phyloP scores from a whole-genome alignment of 495 filamentous ascomycete genomes.

The Hypoxylon fuscum region DNA sequence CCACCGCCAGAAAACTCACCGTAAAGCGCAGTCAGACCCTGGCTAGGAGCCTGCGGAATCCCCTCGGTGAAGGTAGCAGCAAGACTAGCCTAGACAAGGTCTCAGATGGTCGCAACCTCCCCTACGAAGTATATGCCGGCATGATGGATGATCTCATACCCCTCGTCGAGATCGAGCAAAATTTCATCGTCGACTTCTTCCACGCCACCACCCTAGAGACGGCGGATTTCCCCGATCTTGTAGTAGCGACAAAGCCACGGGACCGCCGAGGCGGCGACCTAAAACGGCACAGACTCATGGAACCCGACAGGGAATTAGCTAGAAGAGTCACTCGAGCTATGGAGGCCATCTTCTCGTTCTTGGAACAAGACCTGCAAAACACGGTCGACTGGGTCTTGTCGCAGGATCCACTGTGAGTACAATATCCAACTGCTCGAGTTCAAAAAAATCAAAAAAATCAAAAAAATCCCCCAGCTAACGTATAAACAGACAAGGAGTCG shows the following conservation, averaged over 20 bases:
- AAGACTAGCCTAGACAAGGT: conserved; percentile 68
- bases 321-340: conserved; percentile 81
- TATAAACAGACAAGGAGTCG: conserved; percentile 78
- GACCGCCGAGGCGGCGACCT: conserved; percentile 73
- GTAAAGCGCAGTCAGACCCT: conserved; percentile 85
- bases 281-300: conserved; percentile 74
- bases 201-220: conserved; percentile 81
- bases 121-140: conserved; percentile 85
- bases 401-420: conserved; percentile 80
- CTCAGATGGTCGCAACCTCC: conserved; percentile 71
- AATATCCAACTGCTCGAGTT: neutral
- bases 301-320: conserved; percentile 84
- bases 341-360: conserved; percentile 85
- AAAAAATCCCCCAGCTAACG: too few relatives aligned
- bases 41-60: conserved; percentile 78
- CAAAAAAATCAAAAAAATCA: too few relatives aligned
- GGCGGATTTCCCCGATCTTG: conserved; percentile 82
- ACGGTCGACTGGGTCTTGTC: conserved; percentile 85
- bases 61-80: conserved; percentile 69
- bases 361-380: conserved; percentile 79
- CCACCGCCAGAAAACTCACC: conserved; percentile 87
- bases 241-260: conserved; percentile 71
- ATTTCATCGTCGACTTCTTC: conserved; percentile 94
- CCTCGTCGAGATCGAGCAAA: conserved; percentile 88
- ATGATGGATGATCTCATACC: conserved; percentile 79